A percentile compares a stretch with the other conserved stretches of the same genome.
Evolutionary conservation across 2,329 filamentous ascomycete genomes (phyloP).

Genomic region (Amylocarpus encephaloides): DNA sequence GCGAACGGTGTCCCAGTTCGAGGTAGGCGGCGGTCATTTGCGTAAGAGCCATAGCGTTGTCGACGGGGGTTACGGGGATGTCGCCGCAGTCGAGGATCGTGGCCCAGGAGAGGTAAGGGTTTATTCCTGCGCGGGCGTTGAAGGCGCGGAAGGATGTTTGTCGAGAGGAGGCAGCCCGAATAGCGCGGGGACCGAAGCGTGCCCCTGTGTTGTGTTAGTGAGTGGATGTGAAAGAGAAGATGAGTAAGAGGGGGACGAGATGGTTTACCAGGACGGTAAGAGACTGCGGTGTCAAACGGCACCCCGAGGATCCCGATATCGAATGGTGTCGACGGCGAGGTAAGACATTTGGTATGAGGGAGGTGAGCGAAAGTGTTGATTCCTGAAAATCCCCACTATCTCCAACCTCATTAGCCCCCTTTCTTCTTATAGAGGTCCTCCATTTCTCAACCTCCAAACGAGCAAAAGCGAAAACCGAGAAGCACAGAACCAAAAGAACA

Average conservation of each 20-base stretch:
- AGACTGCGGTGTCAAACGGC: constrained; percentile 69
- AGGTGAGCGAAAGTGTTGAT: constrained; percentile 72
- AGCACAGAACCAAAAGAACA: too few species aligned
- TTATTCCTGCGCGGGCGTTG: constrained; percentile 76
- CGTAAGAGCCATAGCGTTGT: constrained; percentile 71
- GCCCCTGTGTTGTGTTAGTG: constrained; percentile 42
- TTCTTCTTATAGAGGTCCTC: background rate
- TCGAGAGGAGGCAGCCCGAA: constrained; percentile 74
- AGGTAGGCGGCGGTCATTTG: constrained; percentile 59
- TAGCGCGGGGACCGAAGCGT: constrained; percentile 81
- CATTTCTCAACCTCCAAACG: background rate
- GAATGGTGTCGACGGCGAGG: constrained; percentile 55
- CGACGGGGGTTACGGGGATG: constrained; percentile 79
- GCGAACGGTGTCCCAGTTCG: constrained; percentile 24
- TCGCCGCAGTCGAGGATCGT: constrained; percentile 83
- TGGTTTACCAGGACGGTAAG: constrained; percentile 56
- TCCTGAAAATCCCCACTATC: constrained; percentile 59
- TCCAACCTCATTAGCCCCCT: background rate
- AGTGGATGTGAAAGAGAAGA: background rate
- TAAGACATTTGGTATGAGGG: constrained; percentile 61
- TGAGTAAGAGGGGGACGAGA: background rate
- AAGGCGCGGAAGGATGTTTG: constrained; percentile 76
- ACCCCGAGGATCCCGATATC: constrained; percentile 69
- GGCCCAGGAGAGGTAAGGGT: constrained; percentile 77
- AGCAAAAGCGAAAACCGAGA: background rate